These are phyloP conservation scores for Ilyonectria robusta DNA, from an alignment of 2,329 filamentous ascomycete species.

Conservation along the genomic window DNA sequence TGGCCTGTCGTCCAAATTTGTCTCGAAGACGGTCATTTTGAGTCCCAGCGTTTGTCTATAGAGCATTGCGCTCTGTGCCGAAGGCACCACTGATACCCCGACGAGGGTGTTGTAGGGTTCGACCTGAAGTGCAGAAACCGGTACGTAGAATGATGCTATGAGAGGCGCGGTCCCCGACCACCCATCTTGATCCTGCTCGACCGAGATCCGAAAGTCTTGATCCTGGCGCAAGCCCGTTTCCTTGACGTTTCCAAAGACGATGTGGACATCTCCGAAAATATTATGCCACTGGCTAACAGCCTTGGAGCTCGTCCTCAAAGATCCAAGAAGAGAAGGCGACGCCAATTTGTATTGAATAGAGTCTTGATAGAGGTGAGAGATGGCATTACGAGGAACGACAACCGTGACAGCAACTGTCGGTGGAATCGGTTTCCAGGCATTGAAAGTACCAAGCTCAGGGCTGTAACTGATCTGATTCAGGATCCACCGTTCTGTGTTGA, in stretches of 20 bases:
- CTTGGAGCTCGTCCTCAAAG: constrained; percentile 44
- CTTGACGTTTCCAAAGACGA: constrained; percentile 57
- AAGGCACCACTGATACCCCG: constrained; percentile 51
- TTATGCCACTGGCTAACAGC: constrained; percentile 50
- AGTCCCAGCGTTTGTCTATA: constrained; percentile 47
- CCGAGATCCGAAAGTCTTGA: constrained; percentile 50
- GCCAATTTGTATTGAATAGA: constrained; percentile 30
- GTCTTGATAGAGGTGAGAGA: constrained; percentile 48
- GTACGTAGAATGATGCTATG: constrained; percentile 59
- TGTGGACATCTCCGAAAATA: constrained; percentile 57
- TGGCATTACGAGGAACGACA: constrained; percentile 49
- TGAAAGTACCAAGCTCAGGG: constrained; percentile 48
- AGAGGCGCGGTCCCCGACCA: constrained; percentile 57
- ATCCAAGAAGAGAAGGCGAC: constrained; percentile 51
- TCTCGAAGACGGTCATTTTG: constrained; percentile 51
- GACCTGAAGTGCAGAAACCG: constrained; percentile 52
- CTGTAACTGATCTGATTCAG: constrained; percentile 37
- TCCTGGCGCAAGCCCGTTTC: constrained; percentile 41
- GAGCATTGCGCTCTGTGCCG: constrained; percentile 38
- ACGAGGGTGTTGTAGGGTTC: constrained; percentile 51
- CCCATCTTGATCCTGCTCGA: constrained; percentile 53
- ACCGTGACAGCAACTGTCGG: constrained; percentile 55
- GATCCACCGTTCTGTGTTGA: constrained; percentile 53
- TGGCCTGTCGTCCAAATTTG: constrained; percentile 46
- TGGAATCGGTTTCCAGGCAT: constrained; percentile 56